Evolutionary conservation across 768 basidiomycete genomes (phyloP), one percentile per base, ranked within the genome.

Genomic region (Suillus ampliporus): DNA sequence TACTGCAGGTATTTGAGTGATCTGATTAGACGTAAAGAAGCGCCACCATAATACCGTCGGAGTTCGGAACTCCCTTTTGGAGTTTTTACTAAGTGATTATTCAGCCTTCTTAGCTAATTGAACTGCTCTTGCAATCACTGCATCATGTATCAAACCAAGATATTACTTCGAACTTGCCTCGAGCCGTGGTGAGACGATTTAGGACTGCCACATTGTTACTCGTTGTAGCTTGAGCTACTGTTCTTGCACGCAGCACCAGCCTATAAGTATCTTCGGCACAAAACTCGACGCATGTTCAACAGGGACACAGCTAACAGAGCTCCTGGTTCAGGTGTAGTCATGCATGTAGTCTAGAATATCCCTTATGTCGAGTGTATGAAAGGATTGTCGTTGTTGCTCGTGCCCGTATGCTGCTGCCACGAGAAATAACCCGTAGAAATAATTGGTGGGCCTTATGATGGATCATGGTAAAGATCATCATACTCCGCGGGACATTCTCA

Each of bases 1-100:
- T 6, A 26, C 17, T 17, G 26, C 9, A 51, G n/a, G 28, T 31
- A 19, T 50, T 50, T 50, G 47, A 50, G 48, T 9, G 31, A 31
- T 31, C 31, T 52, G 48, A 58, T 51, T 56, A 65, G 61, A 28
- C 40, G 40, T 41, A 58, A 41, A 14, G 23, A 50, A 50, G 17
- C n/a, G 0, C 34, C 13, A n/a, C 50, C 19, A 31, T 11, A 4
- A 15, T 15, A n/a, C n/a, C n/a, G 52, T 53, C 34, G 21, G 52
- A 53, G 52, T 53, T 53, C 21, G 4, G 35, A 37, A 53, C 14
- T 53, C 35, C 34, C 34, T 48, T 48, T 48, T 28, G 23, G 14
- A 31, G 26, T 48, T n/a, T n/a, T n/a, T n/a, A n/a, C n/a, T n/a
- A n/a, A n/a, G n/a, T n/a, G n/a, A n/a, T n/a, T n/a, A n/a, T n/a